Percentiles rank a stretch among this genome's conserved stretches.
Evolutionary conservation across 768 basidiomycete species (phyloP).

Genomic region (Paxillus rubicundulus): DNA sequence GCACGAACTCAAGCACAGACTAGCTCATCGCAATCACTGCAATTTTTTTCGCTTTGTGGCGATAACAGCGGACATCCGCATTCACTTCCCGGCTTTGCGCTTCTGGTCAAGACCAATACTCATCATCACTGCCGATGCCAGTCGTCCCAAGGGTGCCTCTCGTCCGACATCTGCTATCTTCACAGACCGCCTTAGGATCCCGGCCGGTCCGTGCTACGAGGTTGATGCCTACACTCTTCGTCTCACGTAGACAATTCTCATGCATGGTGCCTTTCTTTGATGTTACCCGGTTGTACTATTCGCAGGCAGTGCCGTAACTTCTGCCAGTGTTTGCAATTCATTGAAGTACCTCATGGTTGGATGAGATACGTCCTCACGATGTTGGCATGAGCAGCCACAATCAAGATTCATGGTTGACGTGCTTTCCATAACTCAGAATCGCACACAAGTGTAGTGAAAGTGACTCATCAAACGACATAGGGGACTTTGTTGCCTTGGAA

Average conservation of each 20-base stretch:
- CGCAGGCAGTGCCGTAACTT: background rate
- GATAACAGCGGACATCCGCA: conserved; percentile 21
- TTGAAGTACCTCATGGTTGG: background rate
- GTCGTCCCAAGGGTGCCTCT: conserved; percentile 13
- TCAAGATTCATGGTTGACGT: too few relatives aligned
- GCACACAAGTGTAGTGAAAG: too few relatives aligned
- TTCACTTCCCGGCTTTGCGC: conserved; percentile 17
- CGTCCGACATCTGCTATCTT: conserved; percentile 8
- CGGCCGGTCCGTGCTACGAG: background rate
- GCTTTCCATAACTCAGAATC: too few relatives aligned
- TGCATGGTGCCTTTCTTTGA: background rate
- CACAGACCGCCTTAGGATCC: conserved; percentile 12
- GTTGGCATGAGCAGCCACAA: too few relatives aligned
- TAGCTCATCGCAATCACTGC: conserved; percentile 15
- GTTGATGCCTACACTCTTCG: background rate
- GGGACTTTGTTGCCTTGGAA: too few relatives aligned
- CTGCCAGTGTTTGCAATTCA: background rate
- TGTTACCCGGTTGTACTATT: background rate
- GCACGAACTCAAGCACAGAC: conserved; percentile 11
- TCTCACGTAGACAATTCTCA: conserved; percentile 1
- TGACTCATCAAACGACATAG: too few relatives aligned
- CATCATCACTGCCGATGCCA: conserved; percentile 12
- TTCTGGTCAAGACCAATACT: conserved; percentile 18
- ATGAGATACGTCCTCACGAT: too few relatives aligned
- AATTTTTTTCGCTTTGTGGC: conserved; percentile 21